Evolutionary conservation across 257 asterid species (phyloP).

Genomic region (Nicotiana obtusifolia): DNA sequence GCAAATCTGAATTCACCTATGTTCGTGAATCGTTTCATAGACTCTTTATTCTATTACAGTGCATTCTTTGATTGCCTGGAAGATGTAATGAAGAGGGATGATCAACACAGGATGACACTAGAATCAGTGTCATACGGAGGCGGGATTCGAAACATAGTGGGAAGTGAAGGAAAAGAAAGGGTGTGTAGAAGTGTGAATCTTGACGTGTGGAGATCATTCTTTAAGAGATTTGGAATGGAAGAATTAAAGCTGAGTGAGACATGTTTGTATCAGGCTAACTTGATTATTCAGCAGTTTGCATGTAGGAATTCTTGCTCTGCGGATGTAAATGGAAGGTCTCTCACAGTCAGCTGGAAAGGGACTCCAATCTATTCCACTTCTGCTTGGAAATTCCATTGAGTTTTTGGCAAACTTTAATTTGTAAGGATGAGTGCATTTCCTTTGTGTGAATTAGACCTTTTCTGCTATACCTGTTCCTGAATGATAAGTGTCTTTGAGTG

Average conservation of each 20-base stretch:
- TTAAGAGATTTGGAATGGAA: constrained; percentile 33
- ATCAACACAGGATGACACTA: constrained; percentile 8
- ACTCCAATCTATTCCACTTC: constrained; percentile 40
- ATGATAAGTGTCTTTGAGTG: no score
- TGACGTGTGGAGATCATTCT: constrained; percentile 32
- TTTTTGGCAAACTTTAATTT: no score
- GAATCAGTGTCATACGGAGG: constrained; percentile 11
- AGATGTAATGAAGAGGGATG: constrained; percentile 21
- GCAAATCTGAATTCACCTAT: constrained; percentile 33
- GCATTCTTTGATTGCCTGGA: constrained; percentile 27
- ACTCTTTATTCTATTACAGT: constrained; percentile 26
- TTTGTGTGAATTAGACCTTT: no score
- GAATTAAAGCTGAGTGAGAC: constrained; percentile 33
- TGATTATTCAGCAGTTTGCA: constrained; percentile 25
- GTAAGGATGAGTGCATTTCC: no score
- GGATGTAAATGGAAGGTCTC: constrained; percentile 17
- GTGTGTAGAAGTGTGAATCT: constrained; percentile 22
- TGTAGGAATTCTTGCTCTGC: constrained; percentile 19
- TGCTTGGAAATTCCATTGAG: constrained; percentile 30
- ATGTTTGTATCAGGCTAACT: constrained; percentile 32
- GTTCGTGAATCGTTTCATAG: constrained; percentile 25
- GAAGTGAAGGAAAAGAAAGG: constrained; percentile 24
- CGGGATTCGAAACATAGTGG: constrained; percentile 20
- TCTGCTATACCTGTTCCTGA: no score
- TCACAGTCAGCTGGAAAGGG: constrained; percentile 37